These are phyloP conservation scores for Endothia cerciana DNA, from an alignment of 2,329 filamentous ascomycete species.

Conservation along the genomic window DNA sequence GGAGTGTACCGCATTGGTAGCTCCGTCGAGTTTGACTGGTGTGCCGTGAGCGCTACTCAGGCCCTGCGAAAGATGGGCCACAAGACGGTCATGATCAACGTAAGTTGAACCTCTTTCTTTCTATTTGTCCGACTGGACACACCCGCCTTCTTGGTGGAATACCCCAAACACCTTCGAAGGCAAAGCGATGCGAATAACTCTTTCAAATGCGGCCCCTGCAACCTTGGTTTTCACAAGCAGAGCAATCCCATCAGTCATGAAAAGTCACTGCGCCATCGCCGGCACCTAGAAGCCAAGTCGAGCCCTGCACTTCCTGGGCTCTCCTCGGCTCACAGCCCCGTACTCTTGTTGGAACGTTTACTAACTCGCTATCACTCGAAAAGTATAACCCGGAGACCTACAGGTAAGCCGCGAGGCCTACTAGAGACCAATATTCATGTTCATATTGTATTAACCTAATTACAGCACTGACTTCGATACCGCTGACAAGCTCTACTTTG, in stretches of 20 bases:
- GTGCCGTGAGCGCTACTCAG: conserved; percentile 86
- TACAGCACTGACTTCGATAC: conserved; percentile 78
- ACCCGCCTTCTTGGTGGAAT: background rate
- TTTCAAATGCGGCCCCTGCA: too few species aligned
- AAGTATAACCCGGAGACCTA: conserved; percentile 79
- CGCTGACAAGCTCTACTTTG: conserved; percentile 93
- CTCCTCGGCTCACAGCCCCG: too few species aligned
- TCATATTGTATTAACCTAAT: background rate
- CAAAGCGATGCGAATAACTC: too few species aligned
- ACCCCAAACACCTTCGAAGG: too few species aligned
- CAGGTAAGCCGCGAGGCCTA: conserved; percentile 33
- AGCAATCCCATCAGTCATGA: too few species aligned
- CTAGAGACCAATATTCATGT: background rate
- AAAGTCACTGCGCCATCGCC: too few species aligned
- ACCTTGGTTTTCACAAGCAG: background rate
- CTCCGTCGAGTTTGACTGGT: conserved; percentile 99
- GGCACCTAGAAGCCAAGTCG: too few species aligned
- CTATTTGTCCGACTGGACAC: background rate
- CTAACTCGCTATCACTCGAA: conserved; percentile 5
- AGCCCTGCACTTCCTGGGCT: too few species aligned
- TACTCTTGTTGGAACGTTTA: too few species aligned
- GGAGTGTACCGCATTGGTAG: conserved; percentile 98
- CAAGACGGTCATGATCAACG: conserved; percentile 98
- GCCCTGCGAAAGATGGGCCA: conserved; percentile 84
- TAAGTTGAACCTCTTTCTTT: conserved; percentile 40